Base-by-base conservation (phyloP, 176 grass and related monocot genomes). In the Dendrocalamus sinicus region DNA sequence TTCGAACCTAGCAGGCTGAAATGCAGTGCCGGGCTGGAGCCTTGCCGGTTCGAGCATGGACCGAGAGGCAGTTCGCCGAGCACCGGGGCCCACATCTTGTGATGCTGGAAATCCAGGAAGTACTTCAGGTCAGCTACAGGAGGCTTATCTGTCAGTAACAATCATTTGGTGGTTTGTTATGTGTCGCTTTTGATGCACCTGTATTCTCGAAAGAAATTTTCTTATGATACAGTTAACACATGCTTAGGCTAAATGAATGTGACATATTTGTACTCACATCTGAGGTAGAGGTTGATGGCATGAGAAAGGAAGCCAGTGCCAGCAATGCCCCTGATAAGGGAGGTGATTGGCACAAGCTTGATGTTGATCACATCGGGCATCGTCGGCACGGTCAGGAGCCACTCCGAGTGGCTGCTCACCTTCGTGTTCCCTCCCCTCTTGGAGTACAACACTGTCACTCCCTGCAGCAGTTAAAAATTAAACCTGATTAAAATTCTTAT, bases 71-170 rank as follows among this genome's bases (percentile, higher is more conserved):
- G 90, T 57, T 94, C 94, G 6, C 88, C 83, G 72, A 89, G 85
- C 84, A 79, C 80, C 1, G 96, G 96, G 35, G 94, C 91, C 93
- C 96, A 99, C 77, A 91, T 43, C 79, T 84, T 94, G 63, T 92
- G 86, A 58, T 89, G 79, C 83, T 99, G 96, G 90, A 99, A 99
- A 87, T 99, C 96, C 85, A 99, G 86, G 90, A 99, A 99, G 90
- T 94, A 96, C 50, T 83, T 90, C 88, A 99, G 88, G 70, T 99
- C 96, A 88, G 90, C 86, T 57, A 91, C 68, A 63, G 93, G 92
- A 76, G 96, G 96, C 87, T 99, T 99, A 99, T 99, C 96, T 99
- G 90, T 81, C 72, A 88, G 88, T 75, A 72, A 86, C 59, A 85
- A 70, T 57, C 48, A 80, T 63, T 59, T 51, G 20, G 67, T 60